Conservation (phyloP, 257 asterid genomes). For the Solanum clarkiae region DNA sequence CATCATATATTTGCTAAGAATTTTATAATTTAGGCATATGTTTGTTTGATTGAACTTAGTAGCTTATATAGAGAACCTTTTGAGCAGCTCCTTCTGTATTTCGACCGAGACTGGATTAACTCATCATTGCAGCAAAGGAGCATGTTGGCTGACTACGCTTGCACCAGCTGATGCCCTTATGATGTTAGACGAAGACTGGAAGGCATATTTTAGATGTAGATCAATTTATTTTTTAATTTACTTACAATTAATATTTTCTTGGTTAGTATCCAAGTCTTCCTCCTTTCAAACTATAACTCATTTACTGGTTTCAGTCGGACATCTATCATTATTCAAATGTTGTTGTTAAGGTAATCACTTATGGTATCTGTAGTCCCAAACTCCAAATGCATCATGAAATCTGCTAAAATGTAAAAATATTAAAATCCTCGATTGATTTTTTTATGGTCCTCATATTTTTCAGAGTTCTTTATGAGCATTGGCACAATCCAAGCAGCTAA, state of each 20-base stretch:
- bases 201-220: neutral
- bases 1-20: neutral
- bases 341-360: conserved; percentile 57
- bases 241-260: neutral
- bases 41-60: neutral
- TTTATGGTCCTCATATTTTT: conserved; percentile 64
- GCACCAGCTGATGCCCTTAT: neutral
- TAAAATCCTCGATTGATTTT: neutral
- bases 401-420: neutral
- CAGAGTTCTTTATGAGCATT: conserved; percentile 23
- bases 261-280: neutral
- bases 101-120: neutral
- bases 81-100: neutral
- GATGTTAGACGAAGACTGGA: conserved; percentile 1
- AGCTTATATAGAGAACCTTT: neutral
- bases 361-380: neutral
- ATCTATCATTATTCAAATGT: conserved; percentile 6
- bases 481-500: neutral
- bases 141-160: neutral
- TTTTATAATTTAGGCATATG: neutral
- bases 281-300: neutral
- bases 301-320: conserved; percentile 8
- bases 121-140: neutral
- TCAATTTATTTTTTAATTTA: neutral
- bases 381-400: neutral